Base-by-base conservation (phyloP, 805 yeast species). In the Yarrowia deformans region DNA sequence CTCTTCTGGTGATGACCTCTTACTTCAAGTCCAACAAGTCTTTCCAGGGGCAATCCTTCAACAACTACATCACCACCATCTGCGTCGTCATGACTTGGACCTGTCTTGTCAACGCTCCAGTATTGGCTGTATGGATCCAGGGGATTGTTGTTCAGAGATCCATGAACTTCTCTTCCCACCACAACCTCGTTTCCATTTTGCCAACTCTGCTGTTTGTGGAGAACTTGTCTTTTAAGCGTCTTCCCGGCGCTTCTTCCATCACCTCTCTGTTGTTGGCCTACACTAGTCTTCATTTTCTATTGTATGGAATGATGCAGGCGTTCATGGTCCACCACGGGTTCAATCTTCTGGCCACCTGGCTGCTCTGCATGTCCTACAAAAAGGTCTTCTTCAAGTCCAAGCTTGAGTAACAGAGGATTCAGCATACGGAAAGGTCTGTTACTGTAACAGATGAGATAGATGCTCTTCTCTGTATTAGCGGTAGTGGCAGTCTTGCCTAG, bases 161-260 rank as follows among this genome's bases (percentile, higher is more conserved):
- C 68, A 90, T 95, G 0, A 92, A 96, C n/a, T 92, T 92, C 75
- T 85, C 90, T 5, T 89, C 97, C 0, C 97, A 92, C 76, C 97
- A 93, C 76, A 93, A 91, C 74, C 81, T 90, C 52, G 77, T 93
- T 66, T 90, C 97, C 0, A 85, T 93, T 32, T 78, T 89, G 9
- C 97, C 97, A 0, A 86, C 90, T 1, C 81, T 92, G 8, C 70
- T 88, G 10, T 75, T 90, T 48, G 84, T 85, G 54, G 89, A 87
- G 72, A 78, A 82, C 54, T 84, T 88, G 73, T 82, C 81, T 34
- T 78, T 83, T 14, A 85, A 86, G 4, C 78, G 78, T 46, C 77
- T 81, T 72, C 75, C 86, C 32, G 68, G 42, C 69, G 63, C 54
- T 10, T 69, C 29, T 16, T 14, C 50, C 7, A 63, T 35, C 84